These are phyloP conservation scores for Garcia nutans DNA, from an alignment of 345 rosid genomes.

Conservation along the genomic window DNA sequence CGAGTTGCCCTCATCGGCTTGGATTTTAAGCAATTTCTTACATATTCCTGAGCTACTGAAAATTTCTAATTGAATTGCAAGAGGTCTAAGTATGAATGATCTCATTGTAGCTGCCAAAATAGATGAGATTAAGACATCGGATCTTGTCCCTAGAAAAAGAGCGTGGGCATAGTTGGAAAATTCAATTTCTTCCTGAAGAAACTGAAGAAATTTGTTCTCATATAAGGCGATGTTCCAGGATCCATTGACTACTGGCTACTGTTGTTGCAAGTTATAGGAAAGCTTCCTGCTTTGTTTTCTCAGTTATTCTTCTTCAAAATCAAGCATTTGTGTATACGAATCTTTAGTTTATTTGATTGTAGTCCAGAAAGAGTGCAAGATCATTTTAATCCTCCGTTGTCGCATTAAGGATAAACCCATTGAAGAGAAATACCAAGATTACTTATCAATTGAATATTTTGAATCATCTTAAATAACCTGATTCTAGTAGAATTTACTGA, in stretches of 20 bases:
- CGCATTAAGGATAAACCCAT: too few species aligned
- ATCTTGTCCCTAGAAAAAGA: conserved; percentile 75
- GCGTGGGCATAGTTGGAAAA: conserved; percentile 59
- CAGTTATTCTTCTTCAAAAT: neutral
- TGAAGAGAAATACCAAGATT: too few species aligned
- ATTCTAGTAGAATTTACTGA: neutral
- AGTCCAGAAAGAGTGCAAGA: neutral
- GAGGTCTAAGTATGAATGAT: conserved; percentile 88
- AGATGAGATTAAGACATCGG: conserved; percentile 79
- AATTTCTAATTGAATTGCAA: conserved; percentile 33
- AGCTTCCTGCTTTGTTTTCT: neutral
- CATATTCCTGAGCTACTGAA: neutral
- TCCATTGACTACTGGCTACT: neutral
- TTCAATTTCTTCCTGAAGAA: neutral
- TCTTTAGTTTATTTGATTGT: neutral
- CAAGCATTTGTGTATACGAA: neutral
- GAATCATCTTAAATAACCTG: neutral
- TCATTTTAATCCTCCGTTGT: neutral
- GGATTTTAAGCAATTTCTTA: neutral
- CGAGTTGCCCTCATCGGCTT: neutral
- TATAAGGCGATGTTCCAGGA: neutral
- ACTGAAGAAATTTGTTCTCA: neutral
- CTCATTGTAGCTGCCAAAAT: conserved; percentile 87
- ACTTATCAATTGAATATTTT: too few species aligned
- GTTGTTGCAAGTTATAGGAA: neutral